Conservation (phyloP, 163 green algal species). For the Chlamydomonas reinhardtii region DNA sequence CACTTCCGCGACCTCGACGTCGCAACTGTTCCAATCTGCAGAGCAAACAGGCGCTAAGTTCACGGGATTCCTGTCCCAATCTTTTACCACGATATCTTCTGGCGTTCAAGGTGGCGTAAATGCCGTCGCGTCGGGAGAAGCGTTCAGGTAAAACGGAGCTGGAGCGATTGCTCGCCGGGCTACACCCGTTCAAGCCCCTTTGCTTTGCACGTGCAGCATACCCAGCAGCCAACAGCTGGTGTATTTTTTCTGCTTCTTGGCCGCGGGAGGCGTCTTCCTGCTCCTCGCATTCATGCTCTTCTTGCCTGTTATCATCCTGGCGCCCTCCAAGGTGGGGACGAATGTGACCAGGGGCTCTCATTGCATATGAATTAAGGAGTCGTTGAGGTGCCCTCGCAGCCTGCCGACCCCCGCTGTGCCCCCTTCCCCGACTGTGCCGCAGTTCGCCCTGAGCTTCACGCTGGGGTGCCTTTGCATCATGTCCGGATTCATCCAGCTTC, state of each 20-base stretch:
- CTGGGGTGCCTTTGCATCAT: conserved; percentile 88
- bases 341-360: too few species aligned
- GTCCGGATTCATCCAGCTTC: conserved; percentile 83
- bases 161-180: background rate
- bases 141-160: conserved; percentile 15
- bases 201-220: conserved; percentile 52
- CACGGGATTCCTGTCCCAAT: conserved; percentile 20
- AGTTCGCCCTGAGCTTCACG: conserved; percentile 94
- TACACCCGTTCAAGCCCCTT: background rate
- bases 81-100: background rate
- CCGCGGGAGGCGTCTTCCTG: conserved; percentile 86
- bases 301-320: conserved; percentile 92
- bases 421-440: too few species aligned
- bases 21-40: conserved; percentile 15
- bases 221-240: conserved; percentile 56
- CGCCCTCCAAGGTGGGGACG: conserved; percentile 82
- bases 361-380: too few species aligned
- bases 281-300: conserved; percentile 91
- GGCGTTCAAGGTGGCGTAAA: conserved; percentile 21
- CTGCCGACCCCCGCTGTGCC: too few species aligned
- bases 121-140: conserved; percentile 29
- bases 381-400: too few species aligned
- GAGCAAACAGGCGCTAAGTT: conserved; percentile 11
- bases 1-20: conserved; percentile 8
- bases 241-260: conserved; percentile 88